Evolutionary conservation across 1,284 basidiomycete genomes (phyloP).

Genomic region (Phylloboletellus chloephorus): DNA sequence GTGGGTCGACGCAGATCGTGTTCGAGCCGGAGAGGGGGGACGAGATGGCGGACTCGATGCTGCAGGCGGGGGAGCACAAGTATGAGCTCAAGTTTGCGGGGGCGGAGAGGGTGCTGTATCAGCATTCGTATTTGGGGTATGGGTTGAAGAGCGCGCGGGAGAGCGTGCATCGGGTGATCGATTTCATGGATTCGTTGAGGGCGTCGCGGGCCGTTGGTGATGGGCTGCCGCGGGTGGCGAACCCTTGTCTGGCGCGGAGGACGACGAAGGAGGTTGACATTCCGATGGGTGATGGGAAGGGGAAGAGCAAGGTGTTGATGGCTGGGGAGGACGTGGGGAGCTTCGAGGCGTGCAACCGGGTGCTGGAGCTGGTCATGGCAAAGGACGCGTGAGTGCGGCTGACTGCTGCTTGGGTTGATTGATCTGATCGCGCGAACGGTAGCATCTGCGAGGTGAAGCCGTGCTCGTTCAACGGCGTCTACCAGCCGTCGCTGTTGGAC

Average conservation of each 20-base stretch:
- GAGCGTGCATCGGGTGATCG: slow-evolving; percentile 84
- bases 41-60: slow-evolving; percentile 39
- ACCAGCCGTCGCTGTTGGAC: slow-evolving; percentile 92
- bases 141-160: slow-evolving; percentile 88
- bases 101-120: slow-evolving; percentile 72
- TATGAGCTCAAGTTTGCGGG: slow-evolving; percentile 82
- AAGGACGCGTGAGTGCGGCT: slow-evolving; percentile 79
- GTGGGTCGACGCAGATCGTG: slow-evolving; percentile 96
- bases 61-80: slow-evolving; percentile 91
- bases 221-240: slow-evolving; percentile 34
- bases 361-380: slow-evolving; percentile 90
- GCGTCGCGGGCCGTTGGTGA: slow-evolving; percentile 14
- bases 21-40: slow-evolving; percentile 77
- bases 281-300: slow-evolving; percentile 49
- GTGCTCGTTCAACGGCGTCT: slow-evolving; percentile 96
- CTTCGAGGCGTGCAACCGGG: slow-evolving; percentile 80
- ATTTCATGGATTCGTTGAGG: slow-evolving; percentile 70
- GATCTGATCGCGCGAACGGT: not conserved
- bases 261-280: slow-evolving; percentile 65
- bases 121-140: slow-evolving; percentile 95
- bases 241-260: slow-evolving; percentile 78
- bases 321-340: slow-evolving; percentile 72
- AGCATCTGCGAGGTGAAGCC: slow-evolving; percentile 86
- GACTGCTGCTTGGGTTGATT: too few species aligned
- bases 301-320: slow-evolving; percentile 71